Evolutionary conservation across 257 asterid genomes (phyloP), one percentile per base, ranked within the genome.

Genomic region (Nicotiana undulata): DNA sequence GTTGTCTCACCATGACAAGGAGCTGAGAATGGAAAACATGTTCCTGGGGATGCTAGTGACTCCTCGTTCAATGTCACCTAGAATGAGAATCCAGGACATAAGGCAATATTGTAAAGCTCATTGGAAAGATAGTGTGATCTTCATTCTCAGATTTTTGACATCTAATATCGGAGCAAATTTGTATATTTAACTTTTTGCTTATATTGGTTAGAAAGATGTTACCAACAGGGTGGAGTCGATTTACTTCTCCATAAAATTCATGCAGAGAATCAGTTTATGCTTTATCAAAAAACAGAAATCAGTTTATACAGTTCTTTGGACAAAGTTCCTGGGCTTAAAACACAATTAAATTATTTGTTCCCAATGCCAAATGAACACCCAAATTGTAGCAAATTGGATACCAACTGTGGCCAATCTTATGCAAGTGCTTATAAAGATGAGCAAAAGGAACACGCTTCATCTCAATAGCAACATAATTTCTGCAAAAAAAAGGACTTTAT

Each of bases 21-120:
- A 90, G 82, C 89, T 83, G n/a, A 94, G 83, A 88, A 88, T 76
- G 80, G 93, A 86, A 83, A 91, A 76, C 81, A 90, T 44, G 72
- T 55, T 84, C 88, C 81, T 84, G 18, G 84, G 91, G 74, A 90
- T 86, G 82, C 85, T 58, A 72, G 77, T 81, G 75, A 87, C 86
- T 85, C 94, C 97, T 80, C 75, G 91, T 72, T 88, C 90, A 77
- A 60, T 85, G 82, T 82, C 86, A 83, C 96, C 97, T 94, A 84
- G 84, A 88, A 76, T 26, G 79, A 84, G 80, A 77, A 86, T 86
- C 81, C 16, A 80, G 75, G 52, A 46, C 80, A 83, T 79, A 52
- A 83, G 85, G 63, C 81, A 77, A 37, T 15, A 70, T n/a, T 34
- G 13, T 49, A 72, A 72, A 49, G 22, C 78, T 72, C 61, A 72